phyloP scores from a whole-genome alignment of 2,329 filamentous ascomycete genomes.

The Beauveria sp. region DNA sequence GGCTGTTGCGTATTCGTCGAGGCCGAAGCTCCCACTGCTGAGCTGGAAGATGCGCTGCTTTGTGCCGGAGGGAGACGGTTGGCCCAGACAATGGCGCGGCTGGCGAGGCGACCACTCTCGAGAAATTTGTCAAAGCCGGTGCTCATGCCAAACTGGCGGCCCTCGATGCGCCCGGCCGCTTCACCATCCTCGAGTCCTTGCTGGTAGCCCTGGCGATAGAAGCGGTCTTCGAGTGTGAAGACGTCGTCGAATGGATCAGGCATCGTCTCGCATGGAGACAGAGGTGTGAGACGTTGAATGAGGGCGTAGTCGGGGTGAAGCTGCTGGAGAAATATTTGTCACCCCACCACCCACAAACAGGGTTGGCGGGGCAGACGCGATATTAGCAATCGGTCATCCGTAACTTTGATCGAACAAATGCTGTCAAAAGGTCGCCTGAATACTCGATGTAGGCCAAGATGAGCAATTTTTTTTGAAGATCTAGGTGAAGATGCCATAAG shows the following conservation, averaged over 20 bases:
- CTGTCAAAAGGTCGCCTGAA: no score
- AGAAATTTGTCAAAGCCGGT: constrained; percentile 91
- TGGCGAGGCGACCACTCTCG: constrained; percentile 70
- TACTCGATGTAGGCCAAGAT: no score
- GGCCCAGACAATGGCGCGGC: constrained; percentile 76
- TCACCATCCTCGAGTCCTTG: constrained; percentile 70
- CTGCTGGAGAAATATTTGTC: constrained; percentile 14
- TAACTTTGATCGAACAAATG: no score
- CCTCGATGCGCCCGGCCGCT: constrained; percentile 74
- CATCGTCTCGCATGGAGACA: constrained; percentile 17
- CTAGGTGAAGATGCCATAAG: no score
- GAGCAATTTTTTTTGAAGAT: no score
- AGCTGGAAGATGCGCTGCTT: constrained; percentile 2
- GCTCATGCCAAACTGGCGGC: constrained; percentile 81
- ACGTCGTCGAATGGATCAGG: constrained; percentile 49
- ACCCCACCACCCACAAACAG: background rate
- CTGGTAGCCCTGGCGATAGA: constrained; percentile 75
- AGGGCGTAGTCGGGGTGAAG: background rate
- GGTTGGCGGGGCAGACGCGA: constrained; percentile 33
- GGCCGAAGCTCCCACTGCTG: background rate
- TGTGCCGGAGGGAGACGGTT: constrained; percentile 46
- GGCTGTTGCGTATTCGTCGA: background rate
- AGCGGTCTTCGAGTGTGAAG: constrained; percentile 55
- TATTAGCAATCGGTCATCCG: background rate
- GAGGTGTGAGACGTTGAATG: background rate